Evolutionary conservation across 1,284 basidiomycete genomes (phyloP).

Genomic region (Phellopilus nigrolimitatus): DNA sequence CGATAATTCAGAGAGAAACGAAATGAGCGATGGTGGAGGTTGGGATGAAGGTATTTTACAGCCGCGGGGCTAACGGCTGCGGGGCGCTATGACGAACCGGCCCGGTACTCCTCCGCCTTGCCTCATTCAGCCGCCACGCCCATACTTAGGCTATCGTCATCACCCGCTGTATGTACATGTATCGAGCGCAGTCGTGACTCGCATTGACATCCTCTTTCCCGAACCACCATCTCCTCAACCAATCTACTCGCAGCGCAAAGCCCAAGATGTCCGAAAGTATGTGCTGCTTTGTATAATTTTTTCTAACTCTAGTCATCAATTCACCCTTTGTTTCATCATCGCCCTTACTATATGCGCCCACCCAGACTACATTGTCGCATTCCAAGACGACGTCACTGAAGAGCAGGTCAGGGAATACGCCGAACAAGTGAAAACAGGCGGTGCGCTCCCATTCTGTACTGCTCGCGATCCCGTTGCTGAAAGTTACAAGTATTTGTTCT

Average conservation of each 20-base stretch:
- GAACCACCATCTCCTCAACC: not conserved
- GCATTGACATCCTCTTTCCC: not conserved
- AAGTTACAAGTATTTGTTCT: not conserved
- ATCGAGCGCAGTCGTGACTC: too few species aligned
- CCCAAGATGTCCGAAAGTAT: not conserved
- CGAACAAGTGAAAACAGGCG: conserved; percentile 36
- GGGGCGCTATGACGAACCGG: too few species aligned
- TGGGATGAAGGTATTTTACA: not conserved
- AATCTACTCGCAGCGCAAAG: not conserved
- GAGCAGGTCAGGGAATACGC: conserved; percentile 42
- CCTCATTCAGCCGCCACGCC: conserved; percentile 1
- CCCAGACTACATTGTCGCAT: conserved; percentile 54
- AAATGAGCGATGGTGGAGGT: not conserved
- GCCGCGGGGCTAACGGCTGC: too few species aligned
- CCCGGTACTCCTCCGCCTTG: too few species aligned
- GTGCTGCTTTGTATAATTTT: not conserved
- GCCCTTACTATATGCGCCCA: conserved; percentile 1
- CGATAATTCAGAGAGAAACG: not conserved
- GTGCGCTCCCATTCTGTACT: conserved; percentile 25
- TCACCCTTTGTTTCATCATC: not conserved
- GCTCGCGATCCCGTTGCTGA: not conserved
- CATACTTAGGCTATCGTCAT: too few species aligned
- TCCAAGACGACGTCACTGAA: conserved; percentile 43
- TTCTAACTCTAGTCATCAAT: not conserved
- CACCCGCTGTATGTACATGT: not conserved